These are phyloP conservation scores for Fraxinus sp. DNA, from an alignment of 305 asterid species.

Conservation along the genomic window DNA sequence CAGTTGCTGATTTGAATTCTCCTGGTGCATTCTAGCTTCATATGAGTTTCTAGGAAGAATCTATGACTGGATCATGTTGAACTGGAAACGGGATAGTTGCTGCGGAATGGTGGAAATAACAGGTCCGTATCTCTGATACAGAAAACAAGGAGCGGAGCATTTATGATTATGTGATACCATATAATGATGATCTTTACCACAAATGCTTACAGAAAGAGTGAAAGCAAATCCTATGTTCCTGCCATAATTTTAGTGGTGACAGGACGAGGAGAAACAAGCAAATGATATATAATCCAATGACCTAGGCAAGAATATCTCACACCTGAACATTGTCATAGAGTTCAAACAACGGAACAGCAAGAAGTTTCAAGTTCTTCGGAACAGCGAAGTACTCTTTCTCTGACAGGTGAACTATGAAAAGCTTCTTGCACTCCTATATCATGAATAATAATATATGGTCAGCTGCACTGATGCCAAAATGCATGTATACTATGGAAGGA, in stretches of 20 bases:
- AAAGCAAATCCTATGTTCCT: background rate
- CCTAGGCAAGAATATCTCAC: background rate
- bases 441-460: background rate
- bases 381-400: conserved; percentile 95
- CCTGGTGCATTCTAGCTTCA: background rate
- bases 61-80: conserved; percentile 87
- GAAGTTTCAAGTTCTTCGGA: conserved; percentile 95
- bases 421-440: conserved; percentile 92
- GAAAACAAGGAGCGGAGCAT: conserved; percentile 1
- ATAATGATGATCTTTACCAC: conserved; percentile 1
- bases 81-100: conserved; percentile 95
- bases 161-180: background rate
- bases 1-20: background rate
- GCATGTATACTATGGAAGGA: background rate
- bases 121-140: conserved; percentile 87
- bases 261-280: conserved; percentile 20
- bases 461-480: background rate
- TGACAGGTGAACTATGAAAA: conserved; percentile 81
- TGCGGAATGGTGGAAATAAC: conserved; percentile 95
- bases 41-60: background rate
- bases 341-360: conserved; percentile 97
- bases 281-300: background rate
- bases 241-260: background rate
- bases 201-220: conserved; percentile 7
- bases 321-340: conserved; percentile 99